Evolutionary conservation across 345 rosid genomes (phyloP), one percentile per base, ranked within the genome.

Genomic region (Hibiscus syriacus): DNA sequence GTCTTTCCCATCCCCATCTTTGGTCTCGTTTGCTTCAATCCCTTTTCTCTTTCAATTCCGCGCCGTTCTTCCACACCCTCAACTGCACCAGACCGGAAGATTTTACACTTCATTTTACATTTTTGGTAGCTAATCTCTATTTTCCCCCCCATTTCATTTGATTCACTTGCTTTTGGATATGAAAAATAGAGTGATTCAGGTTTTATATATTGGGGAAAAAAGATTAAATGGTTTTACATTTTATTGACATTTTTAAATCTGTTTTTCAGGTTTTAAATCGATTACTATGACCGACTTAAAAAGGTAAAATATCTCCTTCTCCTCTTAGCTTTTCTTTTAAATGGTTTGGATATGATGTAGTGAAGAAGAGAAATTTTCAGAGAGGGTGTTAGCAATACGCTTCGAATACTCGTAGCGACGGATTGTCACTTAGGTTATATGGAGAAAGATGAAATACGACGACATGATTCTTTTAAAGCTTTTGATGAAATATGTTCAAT

Each of bases 371-470:
- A 43, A 41, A 23, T 6, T 46, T 32, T 4, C 82, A 91, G 96
- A 75, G 92, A 87, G 77, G 92, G 86, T 79, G 60, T 36, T 25
- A 67, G 81, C 29, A 65, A 80, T 76, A 91, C 87, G 12, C 92
- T 94, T 25, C 82, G 92, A 20, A 50, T 94, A 59, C 96, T 94
- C 61, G 95, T 94, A 56, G 99, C 97, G 5, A 91, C 97, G 6
- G 99, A 94, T 80, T 89, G 94, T 67, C 99, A 94, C 74, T 73
- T 94, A 69, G 99, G 99, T 6, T 94, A 89, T 64, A 83, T 91
- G 99, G 99, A 91, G 90, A 94, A 94, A 76, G 97, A 94, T 78
- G 99, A 94, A 76, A 74, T 94, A 55, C 80, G 99, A 54, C 80
- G 97, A 27, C 96, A 94, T 30, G 97, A 94, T 84, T 94, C 99